Conservation (phyloP, 1,284 basidiomycete species). For the Apiotrichum gamsii region DNA sequence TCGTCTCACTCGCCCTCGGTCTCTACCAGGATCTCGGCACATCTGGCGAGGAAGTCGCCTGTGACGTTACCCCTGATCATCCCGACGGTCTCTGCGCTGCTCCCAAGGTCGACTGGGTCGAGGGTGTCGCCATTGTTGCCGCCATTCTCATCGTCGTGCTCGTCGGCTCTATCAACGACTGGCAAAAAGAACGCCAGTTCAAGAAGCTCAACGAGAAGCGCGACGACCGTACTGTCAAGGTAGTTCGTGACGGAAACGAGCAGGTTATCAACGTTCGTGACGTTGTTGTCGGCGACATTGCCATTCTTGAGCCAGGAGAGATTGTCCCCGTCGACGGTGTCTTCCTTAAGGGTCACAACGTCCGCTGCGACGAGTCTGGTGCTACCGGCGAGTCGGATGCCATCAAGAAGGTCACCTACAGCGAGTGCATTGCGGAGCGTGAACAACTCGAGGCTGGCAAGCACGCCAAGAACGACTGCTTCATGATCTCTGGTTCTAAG, state of each 20-base stretch:
- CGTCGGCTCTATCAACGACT: conserved; percentile 52
- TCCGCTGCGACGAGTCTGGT: conserved; percentile 92
- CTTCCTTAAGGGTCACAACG: conserved; percentile 85
- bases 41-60: conserved; percentile 51
- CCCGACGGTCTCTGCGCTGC: conserved; percentile 52
- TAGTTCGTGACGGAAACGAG: conserved; percentile 77
- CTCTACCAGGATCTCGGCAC: conserved; percentile 88
- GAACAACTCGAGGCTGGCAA: conserved; percentile 39
- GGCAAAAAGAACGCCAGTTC: conserved; percentile 97
- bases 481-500: conserved; percentile 87
- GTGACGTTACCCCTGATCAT: conserved; percentile 37
- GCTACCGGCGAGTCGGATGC: conserved; percentile 95
- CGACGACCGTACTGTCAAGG: conserved; percentile 88
- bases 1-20: conserved; percentile 87
- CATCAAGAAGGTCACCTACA: conserved; percentile 79
- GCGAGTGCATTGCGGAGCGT: conserved; percentile 60
- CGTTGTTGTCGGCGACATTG: conserved; percentile 88
- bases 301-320: conserved; percentile 88
- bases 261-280: conserved; percentile 76
- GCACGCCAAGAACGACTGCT: conserved; percentile 73
- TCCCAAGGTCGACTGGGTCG: conserved; percentile 77
- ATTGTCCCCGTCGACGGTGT: conserved; percentile 93
- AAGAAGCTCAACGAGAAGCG: conserved; percentile 87
- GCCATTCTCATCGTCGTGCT: conserved; percentile 68
- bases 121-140: conserved; percentile 93